These are phyloP conservation scores for Neoscytalidium dimidiatum DNA, from an alignment of 2,329 filamentous ascomycete species.

Conservation along the genomic window DNA sequence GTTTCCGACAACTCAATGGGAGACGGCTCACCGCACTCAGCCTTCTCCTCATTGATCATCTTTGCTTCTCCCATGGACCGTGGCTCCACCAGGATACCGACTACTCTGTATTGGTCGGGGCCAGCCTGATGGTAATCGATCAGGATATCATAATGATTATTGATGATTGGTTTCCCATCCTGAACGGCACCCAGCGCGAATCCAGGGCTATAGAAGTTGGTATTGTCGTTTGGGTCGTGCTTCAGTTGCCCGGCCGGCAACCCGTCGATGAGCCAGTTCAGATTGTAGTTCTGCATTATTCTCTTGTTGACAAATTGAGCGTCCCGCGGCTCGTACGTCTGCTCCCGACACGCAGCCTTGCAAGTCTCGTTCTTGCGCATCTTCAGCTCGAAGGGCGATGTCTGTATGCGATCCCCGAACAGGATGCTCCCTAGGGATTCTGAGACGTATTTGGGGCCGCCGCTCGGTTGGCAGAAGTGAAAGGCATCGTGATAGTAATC, in stretches of 20 bases:
- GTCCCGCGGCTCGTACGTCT: conserved; percentile 65
- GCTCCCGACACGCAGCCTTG: conserved; percentile 72
- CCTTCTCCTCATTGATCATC: conserved; percentile 53
- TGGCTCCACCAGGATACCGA: conserved; percentile 87
- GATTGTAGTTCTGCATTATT: conserved; percentile 82
- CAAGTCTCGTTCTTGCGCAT: conserved; percentile 89
- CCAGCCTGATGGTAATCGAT: conserved; percentile 88
- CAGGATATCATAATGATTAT: conserved; percentile 95
- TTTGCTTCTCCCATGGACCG: conserved; percentile 65
- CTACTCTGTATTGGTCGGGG: conserved; percentile 76
- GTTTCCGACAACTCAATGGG: conserved; percentile 67
- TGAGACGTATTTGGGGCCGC: conserved; percentile 74
- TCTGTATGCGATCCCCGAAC: conserved; percentile 95
- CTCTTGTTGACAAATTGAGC: conserved; percentile 79
- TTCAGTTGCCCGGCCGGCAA: conserved; percentile 86
- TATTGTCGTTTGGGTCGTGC: conserved; percentile 72
- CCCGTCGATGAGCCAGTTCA: conserved; percentile 96
- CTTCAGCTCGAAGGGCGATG: conserved; percentile 86
- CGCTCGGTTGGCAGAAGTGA: conserved; percentile 81
- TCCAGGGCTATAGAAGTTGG: conserved; percentile 86
- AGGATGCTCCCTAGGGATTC: conserved; percentile 95
- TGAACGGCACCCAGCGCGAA: conserved; percentile 69
- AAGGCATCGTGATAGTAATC: conserved; percentile 93
- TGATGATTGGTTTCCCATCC: conserved; percentile 61
- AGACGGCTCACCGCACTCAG: conserved; percentile 62